Evolutionary conservation across 1,284 basidiomycete species (phyloP), one percentile per base, ranked within the genome.

Genomic region (Entoloma clypeatum): DNA sequence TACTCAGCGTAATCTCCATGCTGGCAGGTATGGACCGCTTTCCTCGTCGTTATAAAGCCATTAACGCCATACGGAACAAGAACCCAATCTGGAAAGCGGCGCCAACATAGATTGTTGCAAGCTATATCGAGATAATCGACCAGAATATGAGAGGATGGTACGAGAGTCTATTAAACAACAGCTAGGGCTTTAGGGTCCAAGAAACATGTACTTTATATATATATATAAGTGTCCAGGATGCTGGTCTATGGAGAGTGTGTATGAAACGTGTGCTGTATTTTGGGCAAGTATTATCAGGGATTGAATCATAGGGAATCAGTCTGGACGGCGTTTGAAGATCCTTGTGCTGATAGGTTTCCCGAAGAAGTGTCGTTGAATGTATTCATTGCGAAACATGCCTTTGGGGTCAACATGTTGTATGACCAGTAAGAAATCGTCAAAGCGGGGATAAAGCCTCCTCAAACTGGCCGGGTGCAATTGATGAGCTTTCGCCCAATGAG

Each of bases 31-130:
- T 49, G 75, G 22, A 41, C 40, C 30, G 31, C 18, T 30, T 47
- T 16, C 44, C 28, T 49, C 28, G 32, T 46, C 29, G 35, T 52
- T 16, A 33, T 37, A 38, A 44, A 21, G 43, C 50, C 47, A 51
- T 51, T 56, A 47, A 43, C 28, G 41, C 35, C 48, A 45, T 46
- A 24, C 43, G 47, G 21, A 23, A 40, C 40, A 39, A 84, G 95
- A 99, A 71, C 96, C 96, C n/a, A 99, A 99, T 65, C 77, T 98
- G 40, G 96, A 99, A 68, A 92, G 88, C 51, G 95, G 95, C 23
- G 96, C 96, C 33, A 98, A 98, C 67, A 90, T 99, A 47, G 95
- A 99, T 66, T 93, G 90, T 60, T 92, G 91, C 72, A 97, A 97
- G 67, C 71, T 96, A 33, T 96, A 94, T 61, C 78, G 93, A 43